phyloP scores from a whole-genome alignment of 495 filamentous ascomycete genomes.

The Niebla homalea region DNA sequence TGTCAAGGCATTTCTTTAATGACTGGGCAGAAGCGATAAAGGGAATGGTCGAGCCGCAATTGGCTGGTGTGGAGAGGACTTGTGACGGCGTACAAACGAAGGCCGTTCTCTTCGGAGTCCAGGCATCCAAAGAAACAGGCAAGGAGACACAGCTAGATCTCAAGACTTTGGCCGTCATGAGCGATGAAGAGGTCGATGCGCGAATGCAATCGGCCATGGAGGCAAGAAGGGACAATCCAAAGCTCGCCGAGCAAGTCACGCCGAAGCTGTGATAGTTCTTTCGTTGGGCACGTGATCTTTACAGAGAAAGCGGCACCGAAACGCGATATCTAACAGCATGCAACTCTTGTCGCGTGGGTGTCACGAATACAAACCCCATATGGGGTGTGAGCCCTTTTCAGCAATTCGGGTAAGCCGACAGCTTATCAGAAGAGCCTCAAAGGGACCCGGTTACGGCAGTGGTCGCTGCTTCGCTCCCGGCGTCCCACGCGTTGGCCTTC shows the following conservation, averaged over 20 bases:
- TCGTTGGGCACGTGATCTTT: no score
- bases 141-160: constrained; percentile 38
- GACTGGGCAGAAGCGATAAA: constrained; percentile 34
- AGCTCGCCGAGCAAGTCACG: constrained; percentile 24
- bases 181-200: constrained; percentile 38
- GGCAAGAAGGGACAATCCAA: constrained; percentile 32
- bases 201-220: constrained; percentile 35
- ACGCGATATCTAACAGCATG: no score
- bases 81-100: constrained; percentile 27
- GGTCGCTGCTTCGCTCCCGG: no score
- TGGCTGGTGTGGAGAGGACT: constrained; percentile 27
- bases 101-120: constrained; percentile 42
- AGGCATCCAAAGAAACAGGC: constrained; percentile 27
- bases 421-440: no score
- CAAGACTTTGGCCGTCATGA: constrained; percentile 29
- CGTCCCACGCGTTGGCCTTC: no score
- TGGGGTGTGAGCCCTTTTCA: no score
- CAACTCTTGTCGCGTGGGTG: no score
- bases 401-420: no score
- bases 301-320: no score
- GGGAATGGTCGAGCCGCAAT: constrained; percentile 6
- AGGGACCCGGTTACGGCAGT: no score
- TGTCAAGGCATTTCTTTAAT: constrained; percentile 38
- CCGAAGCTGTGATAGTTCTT: constrained; percentile 8
- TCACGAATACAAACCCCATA: no score